Base-by-base conservation (phyloP, 192 early-diverging fungal species). In the Coemansia sp. region DNA sequence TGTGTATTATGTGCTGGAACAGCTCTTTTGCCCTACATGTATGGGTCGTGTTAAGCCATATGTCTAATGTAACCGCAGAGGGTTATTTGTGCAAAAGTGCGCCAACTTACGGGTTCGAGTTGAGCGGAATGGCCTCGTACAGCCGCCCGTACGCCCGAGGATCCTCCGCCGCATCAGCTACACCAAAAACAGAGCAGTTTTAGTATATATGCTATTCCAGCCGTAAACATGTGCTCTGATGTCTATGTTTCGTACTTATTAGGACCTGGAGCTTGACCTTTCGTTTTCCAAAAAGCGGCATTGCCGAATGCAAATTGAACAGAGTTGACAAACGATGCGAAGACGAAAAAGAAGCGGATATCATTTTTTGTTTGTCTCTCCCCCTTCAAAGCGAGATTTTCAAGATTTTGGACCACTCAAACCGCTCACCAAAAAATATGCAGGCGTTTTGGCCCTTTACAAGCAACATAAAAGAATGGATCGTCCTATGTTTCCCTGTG, bases 201-300 rank as follows among this genome's bases (percentile, higher is more conserved):
- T 45, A 45, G 41, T 45, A 45, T n/a, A 12, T 45, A 45, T 45
- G 11, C 14, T 45, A 3, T n/a, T 35, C 31, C 31, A 35, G 31
- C 31, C 31, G 31, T 8, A 5, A 12, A n/a, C 16, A 45, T 45
- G 41, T 45, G 16, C 11, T 45, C 16, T 16, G 11, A 45, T 45
- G 16, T 17, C 4, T 10, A 29, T 6, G 21, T 14, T 21, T 56
- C 75, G 56, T 80, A 80, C 77, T 43, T 62, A 80, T 80, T 22
- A 69, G 59, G 39, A 71, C 22, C 50, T 67, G 59, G 22, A 80
- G 77, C 54, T 74, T 71, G 16, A 68, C 53, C 39, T 71, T 80
- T 19, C 71, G 67, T 53, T 74, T 74, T 45, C 77, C 77, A 67
- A 80, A 80, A 4, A 80, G 61, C 50, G 64, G 68, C 77, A 80